Evolutionary conservation across 1,284 basidiomycete genomes (phyloP).

Genomic region (Irpex lacteus): DNA sequence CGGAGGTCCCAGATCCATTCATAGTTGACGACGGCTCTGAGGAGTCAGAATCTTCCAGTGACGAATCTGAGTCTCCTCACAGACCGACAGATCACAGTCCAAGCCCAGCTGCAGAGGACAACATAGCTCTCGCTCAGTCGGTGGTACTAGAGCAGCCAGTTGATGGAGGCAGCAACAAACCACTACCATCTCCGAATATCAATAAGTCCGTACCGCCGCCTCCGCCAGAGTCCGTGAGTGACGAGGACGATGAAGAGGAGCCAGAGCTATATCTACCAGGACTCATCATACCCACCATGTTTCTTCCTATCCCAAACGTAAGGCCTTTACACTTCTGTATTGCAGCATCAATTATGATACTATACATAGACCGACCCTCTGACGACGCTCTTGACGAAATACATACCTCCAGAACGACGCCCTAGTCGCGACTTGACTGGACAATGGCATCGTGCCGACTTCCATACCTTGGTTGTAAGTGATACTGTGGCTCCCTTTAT

Average conservation of each 20-base stretch:
- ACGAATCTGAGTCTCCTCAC: constrained; percentile 20
- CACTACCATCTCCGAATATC: constrained; percentile 17
- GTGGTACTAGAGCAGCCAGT: constrained; percentile 10
- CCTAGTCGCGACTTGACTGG: constrained; percentile 70
- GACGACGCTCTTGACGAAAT: constrained; percentile 74
- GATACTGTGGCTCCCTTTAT: constrained; percentile 18
- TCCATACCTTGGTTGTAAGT: constrained; percentile 75
- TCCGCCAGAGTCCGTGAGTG: constrained; percentile 28
- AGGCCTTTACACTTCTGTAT: constrained; percentile 40
- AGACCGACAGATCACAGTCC: constrained; percentile 1
- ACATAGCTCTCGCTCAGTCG: constrained; percentile 25
- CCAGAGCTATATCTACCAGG: constrained; percentile 53
- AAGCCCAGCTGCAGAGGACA: constrained; percentile 18
- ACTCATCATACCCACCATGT: constrained; percentile 69
- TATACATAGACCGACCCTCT: constrained; percentile 71
- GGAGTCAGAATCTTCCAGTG: constrained; percentile 5
- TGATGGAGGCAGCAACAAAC: constrained; percentile 15
- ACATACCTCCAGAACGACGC: constrained; percentile 72
- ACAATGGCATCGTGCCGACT: constrained; percentile 66
- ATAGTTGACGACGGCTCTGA: constrained; percentile 37
- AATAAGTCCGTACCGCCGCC: constrained; percentile 36
- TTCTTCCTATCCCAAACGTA: constrained; percentile 81
- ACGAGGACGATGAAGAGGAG: constrained; percentile 41
- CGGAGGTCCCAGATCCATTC: constrained; percentile 56
- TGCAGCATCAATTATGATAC: constrained; percentile 51